Evolutionary conservation across 2,329 filamentous ascomycete species (phyloP).

Genomic region (Leptographium galeiforme): DNA sequence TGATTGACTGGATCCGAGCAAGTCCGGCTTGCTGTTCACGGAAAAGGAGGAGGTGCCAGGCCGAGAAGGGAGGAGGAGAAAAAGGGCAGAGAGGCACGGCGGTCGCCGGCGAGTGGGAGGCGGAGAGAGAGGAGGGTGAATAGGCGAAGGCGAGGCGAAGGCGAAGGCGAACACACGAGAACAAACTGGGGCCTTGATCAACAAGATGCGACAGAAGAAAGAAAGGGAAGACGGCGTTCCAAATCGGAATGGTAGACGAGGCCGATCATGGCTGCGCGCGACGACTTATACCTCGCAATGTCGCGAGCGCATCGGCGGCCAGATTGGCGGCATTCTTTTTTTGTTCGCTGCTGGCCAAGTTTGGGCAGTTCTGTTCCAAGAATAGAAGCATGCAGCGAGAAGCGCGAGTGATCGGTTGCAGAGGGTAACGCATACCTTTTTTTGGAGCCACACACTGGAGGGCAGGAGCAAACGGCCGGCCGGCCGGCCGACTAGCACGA

Average conservation of each 20-base stretch:
- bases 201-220: slow-evolving; percentile 13
- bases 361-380: not conserved
- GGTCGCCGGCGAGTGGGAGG: not conserved
- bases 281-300: slow-evolving; percentile 37
- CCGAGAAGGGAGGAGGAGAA: not conserved
- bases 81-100: not conserved
- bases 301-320: not conserved
- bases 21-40: slow-evolving; percentile 41
- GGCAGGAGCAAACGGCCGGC: not conserved
- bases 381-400: not conserved
- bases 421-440: not conserved
- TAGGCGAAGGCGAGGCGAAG: not conserved
- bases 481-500: not conserved
- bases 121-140: not conserved
- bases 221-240: not conserved
- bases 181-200: slow-evolving; percentile 13
- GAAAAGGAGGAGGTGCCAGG: slow-evolving; percentile 4
- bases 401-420: not conserved
- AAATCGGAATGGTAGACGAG: not conserved
- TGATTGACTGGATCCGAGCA: slow-evolving; percentile 42
- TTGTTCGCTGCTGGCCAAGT: not conserved
- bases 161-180: slow-evolving; percentile 5
- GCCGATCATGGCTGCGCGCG: slow-evolving; percentile 19
- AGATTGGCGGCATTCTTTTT: not conserved
- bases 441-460: not conserved